These are phyloP conservation scores for Inosperma sp. DNA, from an alignment of 768 basidiomycete genomes.

Conservation along the genomic window DNA sequence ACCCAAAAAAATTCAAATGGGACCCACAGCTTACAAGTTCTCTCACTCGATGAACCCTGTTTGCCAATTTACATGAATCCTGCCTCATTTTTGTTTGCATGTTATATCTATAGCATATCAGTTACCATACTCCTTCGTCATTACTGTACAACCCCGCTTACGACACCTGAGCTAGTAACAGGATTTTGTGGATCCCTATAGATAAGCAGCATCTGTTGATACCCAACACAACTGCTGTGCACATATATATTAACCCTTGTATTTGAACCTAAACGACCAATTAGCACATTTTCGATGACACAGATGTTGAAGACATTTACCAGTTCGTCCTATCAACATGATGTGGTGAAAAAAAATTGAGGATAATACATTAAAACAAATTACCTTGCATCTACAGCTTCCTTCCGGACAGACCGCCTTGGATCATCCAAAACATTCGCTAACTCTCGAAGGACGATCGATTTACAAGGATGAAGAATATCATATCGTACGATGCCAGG, in stretches of 20 bases:
- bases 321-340: slow-evolving; percentile 41
- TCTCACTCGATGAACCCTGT: slow-evolving; percentile 1
- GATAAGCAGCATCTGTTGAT: slow-evolving; percentile 24
- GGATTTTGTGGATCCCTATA: slow-evolving; percentile 21
- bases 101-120: slow-evolving; percentile 22
- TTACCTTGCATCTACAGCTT: slow-evolving; percentile 78
- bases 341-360: slow-evolving; percentile 1
- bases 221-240: slow-evolving; percentile 17
- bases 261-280: slow-evolving; percentile 48
- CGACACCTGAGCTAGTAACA: slow-evolving; percentile 15
- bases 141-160: slow-evolving; percentile 27
- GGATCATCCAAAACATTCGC: slow-evolving; percentile 82
- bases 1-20: slow-evolving; percentile 12
- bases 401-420: slow-evolving; percentile 75
- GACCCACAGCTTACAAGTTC: background rate
- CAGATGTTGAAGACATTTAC: slow-evolving; percentile 25
- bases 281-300: slow-evolving; percentile 20
- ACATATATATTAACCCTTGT: slow-evolving; percentile 41
- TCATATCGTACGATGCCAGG: slow-evolving; percentile 79
- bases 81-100: slow-evolving; percentile 7
- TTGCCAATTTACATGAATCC: no score
- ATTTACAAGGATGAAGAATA: slow-evolving; percentile 75
- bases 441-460: slow-evolving; percentile 67
- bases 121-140: slow-evolving; percentile 1
- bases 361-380: slow-evolving; percentile 10